Base-by-base conservation (phyloP, 192 early-diverging fungal genomes). In the Linderina pennispora region DNA sequence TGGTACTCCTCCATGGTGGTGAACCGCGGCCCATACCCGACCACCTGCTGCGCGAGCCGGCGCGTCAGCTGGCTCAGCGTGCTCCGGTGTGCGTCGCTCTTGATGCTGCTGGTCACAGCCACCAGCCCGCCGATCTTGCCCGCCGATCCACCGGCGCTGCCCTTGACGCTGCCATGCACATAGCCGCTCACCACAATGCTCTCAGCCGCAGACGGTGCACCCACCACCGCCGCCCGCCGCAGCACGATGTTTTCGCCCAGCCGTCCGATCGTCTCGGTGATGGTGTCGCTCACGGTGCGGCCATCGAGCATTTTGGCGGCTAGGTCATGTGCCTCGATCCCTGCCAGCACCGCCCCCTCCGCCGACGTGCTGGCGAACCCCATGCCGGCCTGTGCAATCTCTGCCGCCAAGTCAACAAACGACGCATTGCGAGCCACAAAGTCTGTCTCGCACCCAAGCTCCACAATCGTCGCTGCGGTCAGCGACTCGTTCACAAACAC, bases 381-480 rank as follows among this genome's bases (percentile, higher is more conserved):
- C 20, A 45, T 26, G 14, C 50, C 54, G 15, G 41, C 31, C 13
- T 33, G 40, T 2, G 70, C 70, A 18, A 73, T 66, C 14, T 25
- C 33, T 14, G 51, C 25, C 14, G 83, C 88, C 31, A 93, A 75
- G 23, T 81, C 67, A 23, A 82, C 78, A 76, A 96, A 96, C 37
- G 83, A 58, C 20, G 60, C 62, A 53, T 86, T 89, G 45, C 88
- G 79, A 6, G 90, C 88, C 4, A 98, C 95, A 80, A 98, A 98
- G 60, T 98, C 95, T 0, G 95, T 94, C 63, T 98, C 95, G 48
- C 88, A 91, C 65, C 55, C 60, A 38, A 87, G 81, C 74, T 89
- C 86, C 20, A 87, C 64, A 32, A 88, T 81, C 10, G 86, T 65
- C 11, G 77, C 79, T 20, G 66, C 64, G 21, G 73, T 69, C 40